phyloP scores from a whole-genome alignment of 2,329 filamentous ascomycete species.

The Fusarium pininemorale region DNA sequence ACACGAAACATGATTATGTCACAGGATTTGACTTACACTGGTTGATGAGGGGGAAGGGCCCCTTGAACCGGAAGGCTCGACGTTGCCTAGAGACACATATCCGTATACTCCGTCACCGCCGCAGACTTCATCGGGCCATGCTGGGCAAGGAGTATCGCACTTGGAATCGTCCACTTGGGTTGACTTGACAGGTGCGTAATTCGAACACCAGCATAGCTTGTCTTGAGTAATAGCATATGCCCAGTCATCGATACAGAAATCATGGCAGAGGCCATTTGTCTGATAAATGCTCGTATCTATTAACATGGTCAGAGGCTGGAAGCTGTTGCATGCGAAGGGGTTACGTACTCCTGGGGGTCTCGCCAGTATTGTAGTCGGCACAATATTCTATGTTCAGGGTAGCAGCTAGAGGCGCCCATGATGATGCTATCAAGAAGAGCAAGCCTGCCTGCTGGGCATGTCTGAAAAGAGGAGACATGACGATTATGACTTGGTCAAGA shows the following conservation, averaged over 20 bases:
- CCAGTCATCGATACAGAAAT: constrained; percentile 64
- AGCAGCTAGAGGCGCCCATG: constrained; percentile 34
- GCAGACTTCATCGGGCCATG: constrained; percentile 73
- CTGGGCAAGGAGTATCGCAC: constrained; percentile 71
- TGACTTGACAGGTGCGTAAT: constrained; percentile 66
- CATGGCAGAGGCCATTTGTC: constrained; percentile 74
- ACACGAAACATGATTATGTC: constrained; percentile 18
- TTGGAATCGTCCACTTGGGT: constrained; percentile 51
- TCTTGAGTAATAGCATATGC: constrained; percentile 76
- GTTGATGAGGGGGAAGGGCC: constrained; percentile 40
- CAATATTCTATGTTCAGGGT: constrained; percentile 48
- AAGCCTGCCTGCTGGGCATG: constrained; percentile 32
- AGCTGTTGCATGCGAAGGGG: background rate
- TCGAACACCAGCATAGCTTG: constrained; percentile 77
- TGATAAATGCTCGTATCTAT: constrained; percentile 67
- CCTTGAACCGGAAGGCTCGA: constrained; percentile 65
- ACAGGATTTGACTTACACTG: constrained; percentile 42
- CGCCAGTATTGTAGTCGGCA: constrained; percentile 50
- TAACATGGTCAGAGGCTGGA: background rate
- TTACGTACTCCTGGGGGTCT: constrained; percentile 45
- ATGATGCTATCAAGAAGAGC: constrained; percentile 39
- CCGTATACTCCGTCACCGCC: constrained; percentile 70
- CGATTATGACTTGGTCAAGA: constrained; percentile 22
- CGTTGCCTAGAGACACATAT: constrained; percentile 66
- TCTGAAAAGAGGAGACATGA: constrained; percentile 36